Percentiles rank a stretch among this genome's conserved stretches.
Conservation (phyloP, 371 early-diverging fungal genomes). For the Syncephalastrum sp. region DNA sequence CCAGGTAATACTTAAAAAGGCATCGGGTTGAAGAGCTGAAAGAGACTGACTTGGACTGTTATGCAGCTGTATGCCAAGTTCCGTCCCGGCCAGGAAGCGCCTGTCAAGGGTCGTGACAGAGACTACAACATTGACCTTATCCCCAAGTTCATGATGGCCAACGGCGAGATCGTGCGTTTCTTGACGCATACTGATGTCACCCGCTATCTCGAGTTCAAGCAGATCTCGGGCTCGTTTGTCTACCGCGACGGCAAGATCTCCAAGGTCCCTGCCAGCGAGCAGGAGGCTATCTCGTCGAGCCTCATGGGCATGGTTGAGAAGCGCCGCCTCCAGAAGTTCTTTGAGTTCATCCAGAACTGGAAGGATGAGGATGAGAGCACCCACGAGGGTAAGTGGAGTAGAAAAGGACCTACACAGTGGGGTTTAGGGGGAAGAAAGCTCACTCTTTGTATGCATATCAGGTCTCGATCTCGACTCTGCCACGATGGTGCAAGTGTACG, state of each 20-base stretch:
- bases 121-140: slow-evolving; percentile 98
- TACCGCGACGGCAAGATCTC: slow-evolving; percentile 82
- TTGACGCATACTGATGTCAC: slow-evolving; percentile 96
- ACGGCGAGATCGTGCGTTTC: slow-evolving; percentile 87
- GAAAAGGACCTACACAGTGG: not conserved
- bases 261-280: slow-evolving; percentile 95
- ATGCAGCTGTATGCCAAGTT: slow-evolving; percentile 84
- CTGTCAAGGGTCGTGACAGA: slow-evolving; percentile 79
- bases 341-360: slow-evolving; percentile 93
- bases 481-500: slow-evolving; percentile 90
- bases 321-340: slow-evolving; percentile 93
- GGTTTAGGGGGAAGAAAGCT: too few species aligned
- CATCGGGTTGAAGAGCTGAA: not conserved
- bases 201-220: slow-evolving; percentile 97
- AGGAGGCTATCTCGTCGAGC: slow-evolving; percentile 86
- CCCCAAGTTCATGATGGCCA: slow-evolving; percentile 99
- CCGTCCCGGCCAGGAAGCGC: slow-evolving; percentile 67
- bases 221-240: slow-evolving; percentile 95
- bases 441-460: not conserved
- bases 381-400: slow-evolving; percentile 58
- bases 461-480: slow-evolving; percentile 72
- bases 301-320: slow-evolving; percentile 97
- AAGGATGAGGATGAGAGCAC: slow-evolving; percentile 77
- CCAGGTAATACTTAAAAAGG: slow-evolving; percentile 58
- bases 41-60: not conserved